Evolutionary conservation across 2,329 filamentous ascomycete genomes (phyloP), one percentile per base, ranked within the genome.

Genomic region (Colletotrichum sidae): DNA sequence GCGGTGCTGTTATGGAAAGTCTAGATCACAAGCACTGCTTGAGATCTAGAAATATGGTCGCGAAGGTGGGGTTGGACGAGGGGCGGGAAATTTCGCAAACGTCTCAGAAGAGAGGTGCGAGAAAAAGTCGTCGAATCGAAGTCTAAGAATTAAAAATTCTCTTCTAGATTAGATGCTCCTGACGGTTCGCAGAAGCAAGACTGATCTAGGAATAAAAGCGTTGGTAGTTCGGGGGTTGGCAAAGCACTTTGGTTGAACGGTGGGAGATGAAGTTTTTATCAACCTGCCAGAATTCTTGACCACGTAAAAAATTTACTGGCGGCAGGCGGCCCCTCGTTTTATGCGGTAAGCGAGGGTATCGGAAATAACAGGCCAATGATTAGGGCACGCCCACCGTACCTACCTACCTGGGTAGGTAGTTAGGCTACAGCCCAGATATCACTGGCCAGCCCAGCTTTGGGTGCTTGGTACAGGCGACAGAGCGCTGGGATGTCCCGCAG

Each of bases 1-100:
- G 93, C 90, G 90, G 84, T 86, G 83, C 76, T 69, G 72, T 74
- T 75, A 78, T 70, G 76, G 77, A 77, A 77, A 78, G 81, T 84
- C 85, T 85, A 88, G 87, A 90, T 87, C 90, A 88, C 92, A 93
- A 91, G 90, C 91, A 81, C 84, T 83, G 90, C 86, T 89, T 91
- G 88, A 85, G 88, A 93, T 86, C 90, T 88, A 89, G 85, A 83
- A 67, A 67, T 67, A 67, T 65, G 49, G 64, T 67, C 60, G 64
- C 50, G 64, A 64, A 67, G 64, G 64, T 65, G 64, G 64, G 64
- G 64, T 60, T 67, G 72, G 67, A 70, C 69, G 74, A 75, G 74
- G 72, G 68, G 73, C 71, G 77, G 76, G 71, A 75, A 78, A 74
- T 72, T 78, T 76, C 77, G 80, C 72, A 69, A 72, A 73, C 52